Evolutionary conservation across 495 filamentous ascomycete species (phyloP).

Genomic region (Aspergillus hancockii): DNA sequence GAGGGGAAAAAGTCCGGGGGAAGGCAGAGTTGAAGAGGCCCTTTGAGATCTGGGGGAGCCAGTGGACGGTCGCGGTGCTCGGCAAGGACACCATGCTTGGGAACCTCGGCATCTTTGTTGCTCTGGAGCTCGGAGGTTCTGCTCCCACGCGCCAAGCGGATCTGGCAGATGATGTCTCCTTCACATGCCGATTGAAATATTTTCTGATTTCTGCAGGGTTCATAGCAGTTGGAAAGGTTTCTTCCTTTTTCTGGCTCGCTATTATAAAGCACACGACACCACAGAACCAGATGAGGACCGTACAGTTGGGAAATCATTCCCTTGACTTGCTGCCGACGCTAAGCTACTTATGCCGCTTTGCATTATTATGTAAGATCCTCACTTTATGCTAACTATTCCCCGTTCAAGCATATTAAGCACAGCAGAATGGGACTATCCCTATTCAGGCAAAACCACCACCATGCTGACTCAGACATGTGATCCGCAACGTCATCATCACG

Average conservation of each 20-base stretch:
- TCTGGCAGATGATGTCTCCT: conserved; percentile 28
- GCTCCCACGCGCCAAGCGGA: conserved; percentile 20
- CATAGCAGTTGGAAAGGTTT: too few species aligned
- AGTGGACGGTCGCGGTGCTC: conserved; percentile 36
- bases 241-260: too few species aligned
- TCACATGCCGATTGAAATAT: conserved; percentile 43
- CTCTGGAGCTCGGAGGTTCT: conserved; percentile 28
- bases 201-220: too few species aligned
- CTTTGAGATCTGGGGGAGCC: conserved; percentile 23
- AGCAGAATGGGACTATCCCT: background rate
- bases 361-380: background rate
- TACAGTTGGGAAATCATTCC: background rate
- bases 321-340: background rate
- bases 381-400: background rate
- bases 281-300: background rate
- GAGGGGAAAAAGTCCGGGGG: conserved; percentile 28
- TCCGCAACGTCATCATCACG: conserved; percentile 12
- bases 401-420: too few species aligned
- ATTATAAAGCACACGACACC: too few species aligned
- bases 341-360: background rate
- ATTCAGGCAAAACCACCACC: background rate
- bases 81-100: conserved; percentile 28
- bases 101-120: conserved; percentile 49
- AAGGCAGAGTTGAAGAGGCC: conserved; percentile 30
- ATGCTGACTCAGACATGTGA: conserved; percentile 42